Evolutionary conservation across 2,329 filamentous ascomycete genomes (phyloP), one percentile per base, ranked within the genome.

Genomic region (Fusarium albidum): DNA sequence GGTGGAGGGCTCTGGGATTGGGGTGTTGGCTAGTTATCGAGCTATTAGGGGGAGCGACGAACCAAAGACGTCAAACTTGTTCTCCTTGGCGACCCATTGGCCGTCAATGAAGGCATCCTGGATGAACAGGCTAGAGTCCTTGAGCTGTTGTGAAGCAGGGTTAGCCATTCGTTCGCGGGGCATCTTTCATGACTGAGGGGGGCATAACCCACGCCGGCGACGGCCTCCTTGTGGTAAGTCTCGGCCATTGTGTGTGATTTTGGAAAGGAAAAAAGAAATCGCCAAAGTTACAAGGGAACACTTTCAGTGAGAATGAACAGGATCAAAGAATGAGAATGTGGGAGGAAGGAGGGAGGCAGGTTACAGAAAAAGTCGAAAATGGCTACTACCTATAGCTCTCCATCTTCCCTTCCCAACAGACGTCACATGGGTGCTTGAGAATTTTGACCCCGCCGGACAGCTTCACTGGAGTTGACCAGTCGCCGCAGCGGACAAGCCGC

Each of bases 1-100:
- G 14, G 65, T 68, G 14, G 65, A 68, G 34, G 65, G 65, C 57
- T 68, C 64, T 66, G 33, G 6, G 13, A 10, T 25, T 3, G 37
- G 11, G 11, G 1, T 12, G 35, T 64, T 35, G 63, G 52, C 32
- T 49, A 6, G n/a, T 7, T 13, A 2, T 9, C 18, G 2, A 11
- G 21, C 6, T 31, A 50, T 63, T 38, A 47, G 18, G 33, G 12
- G 13, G 5, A n/a, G n/a, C n/a, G n/a, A 63, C 63, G 47, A 35
- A 67, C 64, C 65, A 29, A 68, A 68, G 25, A 68, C 65, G 17
- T 68, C 65, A 9, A 68, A 68, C 46, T 66, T 68, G 52, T 65
- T 64, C n/a, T 68, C 63, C 51, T 68, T 68, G 47, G 61, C 15
- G 21, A 65, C 63, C 65, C 65, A 68, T 58, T 65, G 53, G 13